A percentile compares a stretch with the other conserved stretches of the same genome.
These are phyloP conservation scores for Yamadazyma diospyri DNA, from an alignment of 1,139 yeast species.

Conservation along the genomic window DNA sequence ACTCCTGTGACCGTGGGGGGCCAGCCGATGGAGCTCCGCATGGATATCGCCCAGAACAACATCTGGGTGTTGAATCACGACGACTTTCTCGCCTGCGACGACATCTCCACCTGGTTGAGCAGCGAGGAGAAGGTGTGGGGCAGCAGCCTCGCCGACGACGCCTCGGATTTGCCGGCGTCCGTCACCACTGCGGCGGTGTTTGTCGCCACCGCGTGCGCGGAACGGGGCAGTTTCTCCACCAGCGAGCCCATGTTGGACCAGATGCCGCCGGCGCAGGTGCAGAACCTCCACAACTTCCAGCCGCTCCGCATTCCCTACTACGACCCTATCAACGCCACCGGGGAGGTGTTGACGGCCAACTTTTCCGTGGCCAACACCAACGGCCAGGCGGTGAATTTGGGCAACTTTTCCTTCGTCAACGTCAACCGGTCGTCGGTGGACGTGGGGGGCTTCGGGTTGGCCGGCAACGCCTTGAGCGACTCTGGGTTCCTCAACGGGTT, in stretches of 20 bases:
- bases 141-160: constrained; percentile 1
- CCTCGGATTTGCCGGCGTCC: constrained; percentile 15
- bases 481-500: constrained; percentile 42
- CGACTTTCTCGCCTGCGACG: constrained; percentile 22
- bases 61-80: constrained; percentile 34
- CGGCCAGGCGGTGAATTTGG: constrained; percentile 14
- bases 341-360: constrained; percentile 24
- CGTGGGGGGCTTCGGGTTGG: constrained; percentile 48
- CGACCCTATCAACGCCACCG: constrained; percentile 25
- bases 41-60: constrained; percentile 35
- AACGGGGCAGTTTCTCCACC: constrained; percentile 22
- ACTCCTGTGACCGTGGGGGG: constrained; percentile 11
- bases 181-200: constrained; percentile 20
- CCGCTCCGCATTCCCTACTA: constrained; percentile 25
- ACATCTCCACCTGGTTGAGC: constrained; percentile 20
- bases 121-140: constrained; percentile 15
- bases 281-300: constrained; percentile 16
- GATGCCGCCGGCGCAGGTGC: constrained; percentile 1
- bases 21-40: constrained; percentile 20
- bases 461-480: constrained; percentile 33
- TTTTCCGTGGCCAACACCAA: constrained; percentile 17
- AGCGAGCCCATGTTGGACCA: constrained; percentile 5
- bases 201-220: constrained; percentile 25
- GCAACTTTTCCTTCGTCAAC: constrained; percentile 27
- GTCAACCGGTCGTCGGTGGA: constrained; percentile 21